These are phyloP conservation scores for Pichia cabralensis DNA, from an alignment of 805 yeast species.

Conservation along the genomic window DNA sequence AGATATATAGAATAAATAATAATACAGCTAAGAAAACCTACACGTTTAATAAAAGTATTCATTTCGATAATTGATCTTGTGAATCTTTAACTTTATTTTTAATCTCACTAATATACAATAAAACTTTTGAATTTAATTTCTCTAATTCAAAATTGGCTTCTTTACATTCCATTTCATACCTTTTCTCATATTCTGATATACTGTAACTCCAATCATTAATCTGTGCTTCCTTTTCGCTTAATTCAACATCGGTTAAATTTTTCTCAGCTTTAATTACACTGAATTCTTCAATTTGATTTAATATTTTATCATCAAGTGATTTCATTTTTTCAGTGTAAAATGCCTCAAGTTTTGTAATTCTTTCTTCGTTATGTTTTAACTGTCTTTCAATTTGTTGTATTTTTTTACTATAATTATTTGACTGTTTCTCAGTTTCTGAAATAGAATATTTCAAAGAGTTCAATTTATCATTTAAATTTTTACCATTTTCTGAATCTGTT, in stretches of 20 bases:
- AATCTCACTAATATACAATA: constrained; percentile 43
- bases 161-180: constrained; percentile 43
- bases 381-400: constrained; percentile 41
- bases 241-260: constrained; percentile 37
- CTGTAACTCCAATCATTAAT: constrained; percentile 30
- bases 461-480: constrained; percentile 19
- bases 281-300: constrained; percentile 35
- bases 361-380: constrained; percentile 37
- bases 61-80: no score
- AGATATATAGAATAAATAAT: no score
- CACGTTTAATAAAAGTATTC: no score
- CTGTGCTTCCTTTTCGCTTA: constrained; percentile 36
- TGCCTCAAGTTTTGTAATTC: constrained; percentile 32
- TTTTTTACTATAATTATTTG: constrained; percentile 33
- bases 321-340: constrained; percentile 37
- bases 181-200: constrained; percentile 29
- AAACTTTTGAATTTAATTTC: constrained; percentile 44
- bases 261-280: constrained; percentile 39
- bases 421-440: constrained; percentile 30
- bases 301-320: constrained; percentile 32
- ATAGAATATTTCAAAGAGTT: constrained; percentile 26
- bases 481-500: constrained; percentile 35
- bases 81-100: constrained; percentile 24
- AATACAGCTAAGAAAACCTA: no score
- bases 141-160: constrained; percentile 45